Evolutionary conservation across 345 rosid genomes (phyloP), one percentile per base, ranked within the genome.

Genomic region (Passiflora organensis): DNA sequence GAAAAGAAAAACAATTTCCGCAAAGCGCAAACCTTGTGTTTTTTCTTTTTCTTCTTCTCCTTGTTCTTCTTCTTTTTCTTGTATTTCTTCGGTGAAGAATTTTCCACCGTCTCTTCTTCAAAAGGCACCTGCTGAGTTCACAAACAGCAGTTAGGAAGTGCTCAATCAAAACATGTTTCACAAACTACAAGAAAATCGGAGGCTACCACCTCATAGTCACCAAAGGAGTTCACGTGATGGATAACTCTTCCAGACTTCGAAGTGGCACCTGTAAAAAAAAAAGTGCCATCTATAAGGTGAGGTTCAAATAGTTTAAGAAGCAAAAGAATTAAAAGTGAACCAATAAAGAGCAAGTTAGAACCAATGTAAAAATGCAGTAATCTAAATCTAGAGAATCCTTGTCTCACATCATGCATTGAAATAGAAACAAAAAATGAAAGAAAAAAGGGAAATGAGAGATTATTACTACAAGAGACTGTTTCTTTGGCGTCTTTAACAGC

Each of bases 401-500:
- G n/a, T n/a, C n/a, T n/a, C n/a, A n/a, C n/a, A n/a, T n/a, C n/a
- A 48, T 20, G 20, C 10, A 17, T 12, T 16, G 2, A 43, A 16
- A 23, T 6, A n/a, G 13, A 1, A 19, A 15, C 15, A 53, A 46
- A 17, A 10, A 47, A 42, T 9, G 16, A 9, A 14, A 36, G 12
- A 2, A 19, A 16, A 1, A 4, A 23, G 10, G 16, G 10, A 24
- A 51, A 55, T n/a, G n/a, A n/a, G n/a, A n/a, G n/a, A n/a, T n/a
- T n/a, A n/a, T n/a, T 37, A 85, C 96, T 73, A 1, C 84, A 70
- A 69, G 71, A 48, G 59, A 78, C 80, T 6, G 90, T 70, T 49
- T 64, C 72, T 67, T 72, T 75, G 74, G 99, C 91, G 59, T 89
- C 84, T 46, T 78, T 65, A 64, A 85, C 91, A 34, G 99, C 97